phyloP scores from a whole-genome alignment of 1,284 basidiomycete species.

The Boletus semigastroideus region DNA sequence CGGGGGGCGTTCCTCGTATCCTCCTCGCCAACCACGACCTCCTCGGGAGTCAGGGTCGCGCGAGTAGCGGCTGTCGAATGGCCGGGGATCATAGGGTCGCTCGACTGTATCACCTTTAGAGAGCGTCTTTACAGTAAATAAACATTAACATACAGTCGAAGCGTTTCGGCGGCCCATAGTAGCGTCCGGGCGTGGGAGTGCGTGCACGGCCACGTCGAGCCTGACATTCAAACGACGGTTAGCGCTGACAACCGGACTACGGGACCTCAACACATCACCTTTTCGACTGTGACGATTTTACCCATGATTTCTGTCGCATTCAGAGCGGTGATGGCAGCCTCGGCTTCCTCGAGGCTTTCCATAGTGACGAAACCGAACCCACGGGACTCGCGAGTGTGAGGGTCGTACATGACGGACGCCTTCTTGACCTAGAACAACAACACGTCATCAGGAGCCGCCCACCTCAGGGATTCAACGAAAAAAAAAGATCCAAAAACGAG shows the following conservation, averaged over 20 bases:
- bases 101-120: constrained; percentile 46
- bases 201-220: constrained; percentile 92
- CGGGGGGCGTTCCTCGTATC: constrained; percentile 30
- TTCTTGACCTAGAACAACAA: constrained; percentile 64
- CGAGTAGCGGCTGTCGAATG: constrained; percentile 76
- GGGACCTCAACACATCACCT: constrained; percentile 55
- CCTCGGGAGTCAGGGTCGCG: constrained; percentile 61
- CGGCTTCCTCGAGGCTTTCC: constrained; percentile 84
- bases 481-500: not conserved
- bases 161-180: constrained; percentile 89
- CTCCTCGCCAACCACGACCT: constrained; percentile 32
- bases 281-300: constrained; percentile 84
- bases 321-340: constrained; percentile 82
- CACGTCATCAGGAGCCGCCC: constrained; percentile 7
- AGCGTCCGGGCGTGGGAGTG: constrained; percentile 93
- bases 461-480: not conserved
- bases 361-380: constrained; percentile 99
- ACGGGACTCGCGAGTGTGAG: constrained; percentile 93
- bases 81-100: constrained; percentile 76
- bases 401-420: constrained; percentile 95
- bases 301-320: constrained; percentile 85
- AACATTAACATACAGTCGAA: constrained; percentile 49
- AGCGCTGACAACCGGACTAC: too few species aligned
- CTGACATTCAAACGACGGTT: constrained; percentile 48
- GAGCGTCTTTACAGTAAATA: constrained; percentile 2